Evolutionary conservation across 1,284 basidiomycete species (phyloP), one percentile per base, ranked within the genome.

Genomic region (Stygiomarasmius scandens): DNA sequence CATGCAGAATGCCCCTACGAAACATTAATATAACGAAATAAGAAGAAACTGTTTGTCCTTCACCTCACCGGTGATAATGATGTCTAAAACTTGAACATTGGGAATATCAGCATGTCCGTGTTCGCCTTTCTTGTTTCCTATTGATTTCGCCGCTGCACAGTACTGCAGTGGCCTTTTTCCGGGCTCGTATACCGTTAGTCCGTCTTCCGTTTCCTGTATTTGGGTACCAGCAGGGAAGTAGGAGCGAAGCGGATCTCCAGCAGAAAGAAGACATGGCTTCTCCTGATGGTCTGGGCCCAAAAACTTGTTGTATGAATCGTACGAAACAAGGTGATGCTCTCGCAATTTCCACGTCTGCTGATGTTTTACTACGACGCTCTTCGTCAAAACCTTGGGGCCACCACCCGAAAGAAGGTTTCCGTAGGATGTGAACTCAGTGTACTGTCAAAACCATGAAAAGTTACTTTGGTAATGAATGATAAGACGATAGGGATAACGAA

Each of bases 281-380:
- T 59, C 54, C 50, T 68, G 70, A 11, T 67, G 51, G 44, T 66
- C 63, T 10, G 69, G 69, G n/a, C n/a, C n/a, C n/a, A n/a, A n/a
- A n/a, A n/a, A n/a, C n/a, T n/a, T n/a, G n/a, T n/a, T n/a, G n/a
- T n/a, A n/a, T n/a, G n/a, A n/a, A n/a, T n/a, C n/a, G n/a, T n/a
- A n/a, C n/a, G 67, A 67, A 22, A 80, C 63, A 12, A 89, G 73
- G 64, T 89, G 82, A 63, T 91, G 83, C 70, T 92, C 89, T 29
- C 83, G 82, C 16, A 92, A 71, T 66, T 83, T 87, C 89, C 89
- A 91, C 0, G 87, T 88, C 66, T 92, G 90, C n/a, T 79, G 80
- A 65, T 91, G 88, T 60, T 85, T 79, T 2, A 84, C 86, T 14
- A 89, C 78, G 49, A 83, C 70, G 58, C 82, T 82, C 34, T 79